A percentile compares a stretch with the other conserved stretches of the same genome.
Conservation (phyloP, 805 yeast genomes). For the Ascoidea asiatica region DNA sequence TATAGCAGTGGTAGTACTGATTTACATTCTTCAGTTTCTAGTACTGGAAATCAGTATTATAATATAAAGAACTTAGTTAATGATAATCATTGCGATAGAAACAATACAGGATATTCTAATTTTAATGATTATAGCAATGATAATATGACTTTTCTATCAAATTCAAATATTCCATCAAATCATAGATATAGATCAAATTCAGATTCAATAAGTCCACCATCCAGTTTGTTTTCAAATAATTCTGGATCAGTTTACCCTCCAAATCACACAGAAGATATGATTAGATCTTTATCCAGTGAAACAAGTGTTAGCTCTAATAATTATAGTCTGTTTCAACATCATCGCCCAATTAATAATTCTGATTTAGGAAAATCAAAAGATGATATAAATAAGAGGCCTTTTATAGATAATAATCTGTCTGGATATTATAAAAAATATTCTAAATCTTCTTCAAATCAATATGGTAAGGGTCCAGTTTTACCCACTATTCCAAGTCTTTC, state of each 20-base stretch:
- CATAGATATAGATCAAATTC: background rate
- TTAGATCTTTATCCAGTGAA: too few relatives aligned
- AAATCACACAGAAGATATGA: background rate
- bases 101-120: background rate
- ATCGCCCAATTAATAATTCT: too few relatives aligned
- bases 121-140: background rate
- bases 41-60: background rate
- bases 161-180: background rate
- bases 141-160: background rate
- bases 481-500: background rate
- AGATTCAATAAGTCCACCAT: background rate
- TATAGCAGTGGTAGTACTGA: too few relatives aligned
- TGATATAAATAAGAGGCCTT: too few relatives aligned
- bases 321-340: too few relatives aligned
- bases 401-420: too few relatives aligned
- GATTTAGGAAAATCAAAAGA: too few relatives aligned
- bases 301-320: too few relatives aligned
- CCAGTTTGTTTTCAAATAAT: background rate
- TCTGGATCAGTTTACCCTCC: background rate
- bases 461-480: too few relatives aligned
- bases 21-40: background rate
- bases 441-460: too few relatives aligned
- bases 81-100: background rate
- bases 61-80: background rate
- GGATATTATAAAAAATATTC: too few relatives aligned